A percentile compares a stretch with the other conserved stretches of the same genome.
Conservation (phyloP, 208 protist genomes). For the Leishmania lainsoni region DNA sequence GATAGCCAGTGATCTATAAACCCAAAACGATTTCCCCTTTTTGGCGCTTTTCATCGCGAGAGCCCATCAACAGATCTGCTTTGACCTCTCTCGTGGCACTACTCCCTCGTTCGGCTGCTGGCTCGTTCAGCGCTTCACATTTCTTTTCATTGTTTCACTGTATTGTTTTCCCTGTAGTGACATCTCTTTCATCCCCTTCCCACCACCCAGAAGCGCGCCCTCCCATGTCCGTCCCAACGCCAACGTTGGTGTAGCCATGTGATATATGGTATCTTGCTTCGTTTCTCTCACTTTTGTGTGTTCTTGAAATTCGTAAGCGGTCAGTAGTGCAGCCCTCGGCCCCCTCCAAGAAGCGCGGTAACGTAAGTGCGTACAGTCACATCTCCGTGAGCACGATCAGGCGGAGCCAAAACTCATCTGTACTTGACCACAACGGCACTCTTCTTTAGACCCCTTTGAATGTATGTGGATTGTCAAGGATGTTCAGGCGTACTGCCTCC, state of each 20-base stretch:
- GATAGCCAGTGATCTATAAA: background rate
- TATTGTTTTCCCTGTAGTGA: constrained; percentile 15
- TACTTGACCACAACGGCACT: background rate
- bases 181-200: background rate
- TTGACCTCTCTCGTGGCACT: background rate
- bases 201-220: background rate
- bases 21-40: background rate
- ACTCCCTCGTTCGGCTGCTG: background rate
- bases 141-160: background rate
- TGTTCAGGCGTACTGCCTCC: background rate
- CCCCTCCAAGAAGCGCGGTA: background rate
- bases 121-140: background rate
- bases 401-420: background rate
- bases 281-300: background rate
- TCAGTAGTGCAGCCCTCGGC: background rate
- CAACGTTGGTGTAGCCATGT: background rate
- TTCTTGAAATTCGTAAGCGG: background rate
- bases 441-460: background rate
- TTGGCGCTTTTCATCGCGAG: background rate
- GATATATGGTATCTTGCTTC: background rate
- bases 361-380: background rate
- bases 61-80: background rate
- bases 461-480: background rate
- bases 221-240: background rate
- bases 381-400: background rate